phyloP scores from a whole-genome alignment of 2,329 filamentous ascomycete species.

The Fusarium secorum region DNA sequence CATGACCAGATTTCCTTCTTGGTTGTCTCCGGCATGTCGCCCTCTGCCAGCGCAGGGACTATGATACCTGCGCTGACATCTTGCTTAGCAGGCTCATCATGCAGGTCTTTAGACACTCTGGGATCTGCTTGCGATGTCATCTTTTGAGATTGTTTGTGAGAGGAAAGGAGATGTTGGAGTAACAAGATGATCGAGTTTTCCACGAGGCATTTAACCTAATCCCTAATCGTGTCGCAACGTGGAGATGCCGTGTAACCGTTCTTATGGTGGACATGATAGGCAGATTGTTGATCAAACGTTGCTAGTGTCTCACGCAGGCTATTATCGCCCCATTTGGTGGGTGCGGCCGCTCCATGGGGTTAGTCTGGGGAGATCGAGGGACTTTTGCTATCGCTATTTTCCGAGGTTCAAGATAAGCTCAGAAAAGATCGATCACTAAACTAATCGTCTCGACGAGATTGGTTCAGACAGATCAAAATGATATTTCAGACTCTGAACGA shows the following conservation, averaged over 20 bases:
- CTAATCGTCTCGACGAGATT: neutral
- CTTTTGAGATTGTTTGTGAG: neutral
- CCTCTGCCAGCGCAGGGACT: conserved; percentile 16
- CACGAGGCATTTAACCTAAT: conserved; percentile 17
- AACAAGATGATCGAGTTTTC: neutral
- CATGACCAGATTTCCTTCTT: conserved; percentile 39
- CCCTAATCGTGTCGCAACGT: neutral
- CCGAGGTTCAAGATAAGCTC: neutral
- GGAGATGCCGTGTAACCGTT: conserved; percentile 23
- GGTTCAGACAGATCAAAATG: neutral
- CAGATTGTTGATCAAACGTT: neutral
- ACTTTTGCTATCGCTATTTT: neutral
- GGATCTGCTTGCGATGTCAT: conserved; percentile 5
- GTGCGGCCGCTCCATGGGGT: conserved; percentile 12
- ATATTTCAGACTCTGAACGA: neutral
- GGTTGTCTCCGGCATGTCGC: conserved; percentile 22
- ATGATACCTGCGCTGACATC: conserved; percentile 15
- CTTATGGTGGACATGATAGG: neutral
- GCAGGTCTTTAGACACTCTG: neutral
- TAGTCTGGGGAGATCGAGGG: neutral
- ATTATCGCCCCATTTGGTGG: too few species aligned
- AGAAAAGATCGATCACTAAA: neutral
- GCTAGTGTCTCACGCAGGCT: too few species aligned
- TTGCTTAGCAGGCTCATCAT: neutral
- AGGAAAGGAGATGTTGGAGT: neutral